phyloP scores from a whole-genome alignment of 768 basidiomycete genomes.

The Rhizopogon vulgaris region DNA sequence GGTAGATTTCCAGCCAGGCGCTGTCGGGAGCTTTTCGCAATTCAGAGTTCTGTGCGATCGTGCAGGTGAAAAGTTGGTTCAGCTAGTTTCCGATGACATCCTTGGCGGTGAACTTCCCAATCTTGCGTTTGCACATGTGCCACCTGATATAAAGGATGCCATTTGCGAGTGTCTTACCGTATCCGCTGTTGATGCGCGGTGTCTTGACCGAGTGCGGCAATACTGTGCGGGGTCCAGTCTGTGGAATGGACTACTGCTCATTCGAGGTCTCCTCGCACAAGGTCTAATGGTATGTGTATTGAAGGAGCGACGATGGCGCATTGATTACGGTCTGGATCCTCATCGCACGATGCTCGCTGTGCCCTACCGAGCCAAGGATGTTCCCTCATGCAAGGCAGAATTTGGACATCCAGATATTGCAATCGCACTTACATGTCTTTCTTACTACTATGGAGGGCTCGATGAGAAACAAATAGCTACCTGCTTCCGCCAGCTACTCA shows the following conservation, averaged over 20 bases:
- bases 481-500: slow-evolving; percentile 33
- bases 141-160: slow-evolving; percentile 8
- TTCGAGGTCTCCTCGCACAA: slow-evolving; percentile 38
- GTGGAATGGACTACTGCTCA: slow-evolving; percentile 36
- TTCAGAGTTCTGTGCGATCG: slow-evolving; percentile 1
- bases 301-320: slow-evolving; percentile 38
- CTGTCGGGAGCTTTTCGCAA: not conserved
- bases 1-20: not conserved
- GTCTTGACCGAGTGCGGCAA: slow-evolving; percentile 8
- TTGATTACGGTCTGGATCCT: slow-evolving; percentile 44
- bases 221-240: slow-evolving; percentile 9
- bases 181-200: not conserved
- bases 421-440: slow-evolving; percentile 39
- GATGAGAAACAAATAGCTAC: slow-evolving; percentile 28
- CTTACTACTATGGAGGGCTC: slow-evolving; percentile 45
- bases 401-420: slow-evolving; percentile 50
- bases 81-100: slow-evolving; percentile 8
- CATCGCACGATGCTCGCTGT: slow-evolving; percentile 41
- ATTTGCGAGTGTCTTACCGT: slow-evolving; percentile 20
- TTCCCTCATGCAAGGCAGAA: slow-evolving; percentile 38
- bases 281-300: slow-evolving; percentile 36
- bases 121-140: slow-evolving; percentile 13
- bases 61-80: not conserved
- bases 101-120: slow-evolving; percentile 13
- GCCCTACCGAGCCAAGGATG: slow-evolving; percentile 47